A percentile compares a stretch with the other conserved stretches of the same genome.
phyloP scores from a whole-genome alignment of 805 yeast genomes.

The Hanseniaspora clermontiae region DNA sequence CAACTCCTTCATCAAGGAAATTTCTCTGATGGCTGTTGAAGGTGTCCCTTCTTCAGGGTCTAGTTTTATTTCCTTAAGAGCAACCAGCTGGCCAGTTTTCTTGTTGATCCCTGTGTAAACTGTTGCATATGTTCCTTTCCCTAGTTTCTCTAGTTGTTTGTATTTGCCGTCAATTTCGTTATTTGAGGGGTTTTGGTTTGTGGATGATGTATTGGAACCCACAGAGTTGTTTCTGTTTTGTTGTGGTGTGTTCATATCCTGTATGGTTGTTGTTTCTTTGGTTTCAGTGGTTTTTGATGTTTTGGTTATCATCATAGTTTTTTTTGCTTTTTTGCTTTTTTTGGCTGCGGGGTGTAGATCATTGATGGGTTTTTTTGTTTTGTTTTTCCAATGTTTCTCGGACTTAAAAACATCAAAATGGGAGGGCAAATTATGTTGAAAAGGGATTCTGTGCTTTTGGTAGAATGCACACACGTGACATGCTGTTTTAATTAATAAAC shows the following conservation, averaged over 20 bases:
- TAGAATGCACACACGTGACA: too few species aligned
- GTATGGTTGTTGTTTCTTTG: neutral
- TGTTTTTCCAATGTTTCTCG: too few species aligned
- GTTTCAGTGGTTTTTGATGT: too few species aligned
- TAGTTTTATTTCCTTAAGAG: conserved; percentile 83
- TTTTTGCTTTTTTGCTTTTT: too few species aligned
- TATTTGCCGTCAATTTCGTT: conserved; percentile 17
- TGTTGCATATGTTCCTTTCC: conserved; percentile 85
- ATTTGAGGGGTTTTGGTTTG: neutral
- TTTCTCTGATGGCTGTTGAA: conserved; percentile 93
- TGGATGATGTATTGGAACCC: neutral
- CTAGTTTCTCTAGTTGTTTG: conserved; percentile 28
- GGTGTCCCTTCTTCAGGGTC: conserved; percentile 99
- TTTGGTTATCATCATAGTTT: too few species aligned
- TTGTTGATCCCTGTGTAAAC: conserved; percentile 91
- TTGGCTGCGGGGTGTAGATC: too few species aligned
- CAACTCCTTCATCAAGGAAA: conserved; percentile 84
- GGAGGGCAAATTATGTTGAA: too few species aligned
- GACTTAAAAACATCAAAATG: too few species aligned
- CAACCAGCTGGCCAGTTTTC: conserved; percentile 88
- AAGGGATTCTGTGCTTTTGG: too few species aligned
- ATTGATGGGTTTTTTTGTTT: too few species aligned
- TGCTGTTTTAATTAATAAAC: too few species aligned
- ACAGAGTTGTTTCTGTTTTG: conserved; percentile 10
- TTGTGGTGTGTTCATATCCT: neutral